These are phyloP conservation scores for Syzygium aromaticum DNA, from an alignment of 345 rosid genomes.

Conservation along the genomic window DNA sequence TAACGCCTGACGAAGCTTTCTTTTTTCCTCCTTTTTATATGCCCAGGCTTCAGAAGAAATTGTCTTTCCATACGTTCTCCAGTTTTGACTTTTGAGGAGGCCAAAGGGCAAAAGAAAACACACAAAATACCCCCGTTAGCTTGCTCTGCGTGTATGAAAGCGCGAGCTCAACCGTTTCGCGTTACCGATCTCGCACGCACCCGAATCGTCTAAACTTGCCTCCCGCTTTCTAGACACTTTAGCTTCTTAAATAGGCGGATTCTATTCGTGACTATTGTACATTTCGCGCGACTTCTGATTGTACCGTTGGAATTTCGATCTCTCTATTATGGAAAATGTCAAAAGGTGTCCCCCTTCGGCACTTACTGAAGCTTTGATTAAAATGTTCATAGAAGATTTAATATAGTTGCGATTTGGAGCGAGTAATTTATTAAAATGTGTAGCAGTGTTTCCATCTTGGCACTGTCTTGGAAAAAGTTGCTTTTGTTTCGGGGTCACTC, in stretches of 20 bases:
- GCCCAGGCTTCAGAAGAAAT: neutral
- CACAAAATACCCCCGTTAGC: neutral
- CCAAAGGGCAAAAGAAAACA: neutral
- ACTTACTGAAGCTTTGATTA: neutral
- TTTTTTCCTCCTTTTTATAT: neutral
- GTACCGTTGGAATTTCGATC: neutral
- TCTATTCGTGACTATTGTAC: neutral
- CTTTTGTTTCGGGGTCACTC: neutral
- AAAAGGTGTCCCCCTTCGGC: neutral
- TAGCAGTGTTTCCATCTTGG: neutral
- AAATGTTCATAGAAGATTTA: neutral
- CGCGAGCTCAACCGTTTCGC: neutral
- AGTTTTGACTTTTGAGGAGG: neutral
- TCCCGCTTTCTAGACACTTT: too few species aligned
- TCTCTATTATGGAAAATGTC: neutral
- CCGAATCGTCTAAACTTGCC: neutral
- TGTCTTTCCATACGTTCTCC: neutral
- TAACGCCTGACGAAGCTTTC: neutral
- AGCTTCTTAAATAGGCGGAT: too few species aligned
- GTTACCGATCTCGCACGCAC: neutral
- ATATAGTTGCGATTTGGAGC: accelerated
- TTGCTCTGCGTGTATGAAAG: neutral
- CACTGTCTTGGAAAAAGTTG: neutral
- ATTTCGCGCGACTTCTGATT: neutral
- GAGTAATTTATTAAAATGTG: neutral